Conservation (phyloP, 1,284 basidiomycete species). For the Cerioporus squamosus region DNA sequence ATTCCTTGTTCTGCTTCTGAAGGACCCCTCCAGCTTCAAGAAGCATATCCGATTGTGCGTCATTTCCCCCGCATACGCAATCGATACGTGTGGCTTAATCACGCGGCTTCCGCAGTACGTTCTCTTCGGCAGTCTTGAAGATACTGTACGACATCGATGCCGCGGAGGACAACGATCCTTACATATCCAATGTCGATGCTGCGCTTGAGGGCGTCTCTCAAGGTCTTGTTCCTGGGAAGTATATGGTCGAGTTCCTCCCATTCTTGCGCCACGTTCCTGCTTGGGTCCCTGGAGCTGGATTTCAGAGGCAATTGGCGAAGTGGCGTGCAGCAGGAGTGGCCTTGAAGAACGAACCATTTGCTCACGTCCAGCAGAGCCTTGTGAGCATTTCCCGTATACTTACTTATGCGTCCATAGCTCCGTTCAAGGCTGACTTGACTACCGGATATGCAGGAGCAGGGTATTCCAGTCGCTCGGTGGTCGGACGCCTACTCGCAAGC, state of each 20-base stretch:
- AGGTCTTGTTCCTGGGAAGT: constrained; percentile 3
- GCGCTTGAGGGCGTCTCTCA: background rate
- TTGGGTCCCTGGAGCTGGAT: constrained; percentile 32
- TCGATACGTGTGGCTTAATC: too few relatives aligned
- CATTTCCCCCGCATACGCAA: too few relatives aligned
- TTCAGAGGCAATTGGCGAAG: constrained; percentile 27
- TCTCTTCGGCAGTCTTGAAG: too few relatives aligned
- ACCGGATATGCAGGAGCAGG: too few relatives aligned
- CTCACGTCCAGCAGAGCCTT: background rate
- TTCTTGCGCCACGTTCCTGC: constrained; percentile 25
- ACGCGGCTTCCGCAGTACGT: too few relatives aligned
- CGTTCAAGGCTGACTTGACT: too few relatives aligned
- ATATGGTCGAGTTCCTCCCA: constrained; percentile 22
- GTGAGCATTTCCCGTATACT: background rate
- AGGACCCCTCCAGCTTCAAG: too few relatives aligned
- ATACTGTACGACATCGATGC: too few relatives aligned
- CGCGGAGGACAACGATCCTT: too few relatives aligned
- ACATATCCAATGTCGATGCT: background rate
- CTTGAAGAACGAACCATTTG: constrained; percentile 12
- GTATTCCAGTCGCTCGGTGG: background rate
- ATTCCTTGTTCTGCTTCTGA: too few relatives aligned
- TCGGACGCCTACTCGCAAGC: background rate
- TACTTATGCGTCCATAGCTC: too few relatives aligned
- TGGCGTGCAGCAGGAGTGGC: constrained; percentile 12
- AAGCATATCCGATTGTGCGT: too few relatives aligned